Conservation (phyloP, 257 asterid species). For the Solanum pinnatisectum region DNA sequence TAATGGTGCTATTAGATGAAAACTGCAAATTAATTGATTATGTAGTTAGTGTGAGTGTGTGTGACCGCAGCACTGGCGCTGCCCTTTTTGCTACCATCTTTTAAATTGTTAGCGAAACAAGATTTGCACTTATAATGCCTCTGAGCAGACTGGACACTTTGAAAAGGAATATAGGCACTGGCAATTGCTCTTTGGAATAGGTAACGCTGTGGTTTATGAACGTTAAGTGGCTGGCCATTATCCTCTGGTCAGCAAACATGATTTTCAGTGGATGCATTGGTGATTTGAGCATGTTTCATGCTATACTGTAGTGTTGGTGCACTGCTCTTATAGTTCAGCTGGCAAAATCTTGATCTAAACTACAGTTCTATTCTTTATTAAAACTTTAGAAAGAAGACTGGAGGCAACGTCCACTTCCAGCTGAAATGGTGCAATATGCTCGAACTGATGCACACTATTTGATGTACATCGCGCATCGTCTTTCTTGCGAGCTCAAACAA, state of each 20-base stretch:
- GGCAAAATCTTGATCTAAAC: neutral
- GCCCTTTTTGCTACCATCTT: neutral
- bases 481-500: constrained; percentile 61
- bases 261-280: neutral
- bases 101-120: neutral
- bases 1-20: neutral
- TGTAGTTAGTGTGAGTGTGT: neutral
- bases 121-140: neutral
- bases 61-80: neutral
- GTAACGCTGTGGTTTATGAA: neutral
- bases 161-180: neutral
- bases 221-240: neutral
- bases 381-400: constrained; percentile 84
- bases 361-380: neutral
- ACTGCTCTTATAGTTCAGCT: neutral
- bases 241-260: neutral
- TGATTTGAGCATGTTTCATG: neutral
- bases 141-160: neutral
- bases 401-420: constrained; percentile 91
- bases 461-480: constrained; percentile 52
- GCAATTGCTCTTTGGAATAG: neutral
- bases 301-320: neutral
- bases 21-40: neutral
- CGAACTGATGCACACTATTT: constrained; percentile 79
- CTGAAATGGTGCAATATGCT: constrained; percentile 86